A percentile compares a stretch with the other conserved stretches of the same genome.
Conservation (phyloP, 208 protist species). For the Angomonas ambiguus region DNA sequence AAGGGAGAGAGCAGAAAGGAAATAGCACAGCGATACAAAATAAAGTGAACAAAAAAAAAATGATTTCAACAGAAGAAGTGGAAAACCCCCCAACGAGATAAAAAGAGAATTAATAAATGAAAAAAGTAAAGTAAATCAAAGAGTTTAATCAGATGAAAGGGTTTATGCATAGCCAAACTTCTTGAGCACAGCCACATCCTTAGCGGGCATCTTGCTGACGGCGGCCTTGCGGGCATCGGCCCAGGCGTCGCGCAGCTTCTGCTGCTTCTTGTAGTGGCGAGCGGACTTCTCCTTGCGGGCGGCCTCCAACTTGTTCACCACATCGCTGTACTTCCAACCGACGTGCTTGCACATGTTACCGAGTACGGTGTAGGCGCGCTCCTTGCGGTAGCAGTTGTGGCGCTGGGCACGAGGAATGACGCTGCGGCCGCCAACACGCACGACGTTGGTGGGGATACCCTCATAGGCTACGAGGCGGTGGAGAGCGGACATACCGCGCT, state of each 20-base stretch:
- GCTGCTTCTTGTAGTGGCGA: conserved; percentile 66
- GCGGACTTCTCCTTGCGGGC: conserved; percentile 68
- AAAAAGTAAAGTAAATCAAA: conserved; percentile 26
- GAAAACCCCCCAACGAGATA: too few species aligned
- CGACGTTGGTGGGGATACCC: conserved; percentile 70
- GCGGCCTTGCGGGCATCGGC: conserved; percentile 64
- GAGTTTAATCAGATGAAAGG: not conserved
- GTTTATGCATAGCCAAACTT: conserved; percentile 87
- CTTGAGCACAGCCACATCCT: conserved; percentile 84
- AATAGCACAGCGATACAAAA: not conserved
- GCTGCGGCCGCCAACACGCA: conserved; percentile 53
- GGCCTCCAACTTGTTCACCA: conserved; percentile 75
- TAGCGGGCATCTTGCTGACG: conserved; percentile 76
- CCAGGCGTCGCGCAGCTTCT: conserved; percentile 63
- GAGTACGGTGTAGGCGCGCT: conserved; percentile 78
- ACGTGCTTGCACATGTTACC: conserved; percentile 88
- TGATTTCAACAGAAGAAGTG: too few species aligned
- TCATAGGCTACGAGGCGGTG: conserved; percentile 78
- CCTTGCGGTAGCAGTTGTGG: conserved; percentile 63
- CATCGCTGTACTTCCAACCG: conserved; percentile 85
- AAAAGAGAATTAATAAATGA: conserved; percentile 9
- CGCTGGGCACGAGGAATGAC: conserved; percentile 77
- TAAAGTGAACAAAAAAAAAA: not conserved
- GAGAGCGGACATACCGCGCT: conserved; percentile 76
- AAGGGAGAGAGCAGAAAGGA: not conserved